Percentiles rank a stretch among this genome's conserved stretches.
Conservation (phyloP, 768 basidiomycete genomes). For the Trametes meyenii region DNA sequence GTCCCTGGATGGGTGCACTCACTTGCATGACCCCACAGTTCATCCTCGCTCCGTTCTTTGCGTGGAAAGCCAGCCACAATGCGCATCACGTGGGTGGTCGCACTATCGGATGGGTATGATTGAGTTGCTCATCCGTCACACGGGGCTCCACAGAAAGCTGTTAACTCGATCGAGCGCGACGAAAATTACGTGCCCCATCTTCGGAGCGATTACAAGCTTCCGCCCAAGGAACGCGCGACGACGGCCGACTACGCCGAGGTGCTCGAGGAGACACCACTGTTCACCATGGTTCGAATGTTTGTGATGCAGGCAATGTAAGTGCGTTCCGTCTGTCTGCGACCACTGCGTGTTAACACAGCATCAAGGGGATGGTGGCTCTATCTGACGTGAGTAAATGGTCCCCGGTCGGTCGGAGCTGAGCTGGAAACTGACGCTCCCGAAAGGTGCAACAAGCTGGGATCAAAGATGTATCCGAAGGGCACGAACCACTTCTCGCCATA, state of each 20-base stretch:
- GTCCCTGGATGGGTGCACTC: background rate
- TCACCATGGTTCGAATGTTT: slow-evolving; percentile 30
- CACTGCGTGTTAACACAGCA: background rate
- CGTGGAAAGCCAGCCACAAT: slow-evolving; percentile 36
- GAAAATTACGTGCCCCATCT: slow-evolving; percentile 37
- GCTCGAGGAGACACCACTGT: slow-evolving; percentile 36
- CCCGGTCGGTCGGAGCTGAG: background rate
- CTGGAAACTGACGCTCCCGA: background rate
- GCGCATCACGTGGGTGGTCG: slow-evolving; percentile 33
- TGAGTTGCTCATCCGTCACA: background rate
- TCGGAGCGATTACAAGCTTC: slow-evolving; percentile 31
- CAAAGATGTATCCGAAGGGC: slow-evolving; percentile 33
- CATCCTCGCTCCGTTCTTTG: slow-evolving; percentile 35
- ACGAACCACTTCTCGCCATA: slow-evolving; percentile 36
- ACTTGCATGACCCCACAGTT: slow-evolving; percentile 24
- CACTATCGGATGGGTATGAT: background rate
- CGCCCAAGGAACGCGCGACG: slow-evolving; percentile 27
- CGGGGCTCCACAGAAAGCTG: slow-evolving; percentile 28
- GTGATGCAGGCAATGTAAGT: slow-evolving; percentile 35
- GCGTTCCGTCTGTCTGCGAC: background rate
- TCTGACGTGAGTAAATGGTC: slow-evolving; percentile 21
- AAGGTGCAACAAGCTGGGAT: slow-evolving; percentile 33
- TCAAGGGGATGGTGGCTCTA: slow-evolving; percentile 34
- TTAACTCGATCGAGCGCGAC: slow-evolving; percentile 34
- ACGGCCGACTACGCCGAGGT: slow-evolving; percentile 35